A percentile compares a stretch with the other conserved stretches of the same genome.
These are phyloP conservation scores for Plasmodium adleri DNA, from an alignment of 169 alveolate species.

Conservation along the genomic window DNA sequence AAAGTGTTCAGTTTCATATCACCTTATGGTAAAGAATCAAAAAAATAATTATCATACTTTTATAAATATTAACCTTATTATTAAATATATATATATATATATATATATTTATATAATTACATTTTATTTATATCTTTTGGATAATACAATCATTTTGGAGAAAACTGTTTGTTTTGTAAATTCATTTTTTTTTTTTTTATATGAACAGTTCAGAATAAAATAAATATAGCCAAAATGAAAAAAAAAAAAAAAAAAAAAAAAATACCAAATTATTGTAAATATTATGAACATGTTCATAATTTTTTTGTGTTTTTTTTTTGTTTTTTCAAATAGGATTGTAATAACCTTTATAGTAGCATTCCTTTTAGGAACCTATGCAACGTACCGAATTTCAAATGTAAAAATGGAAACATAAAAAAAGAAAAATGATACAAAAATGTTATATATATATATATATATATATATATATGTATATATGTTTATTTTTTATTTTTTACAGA, in stretches of 20 bases:
- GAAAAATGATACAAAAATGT: background rate
- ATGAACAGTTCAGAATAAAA: too few species aligned
- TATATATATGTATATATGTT: background rate
- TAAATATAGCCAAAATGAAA: background rate
- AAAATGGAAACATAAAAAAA: slow-evolving; percentile 6
- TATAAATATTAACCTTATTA: too few species aligned
- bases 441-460: background rate
- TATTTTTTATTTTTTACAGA: slow-evolving; percentile 17
- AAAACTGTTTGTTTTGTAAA: too few species aligned
- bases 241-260: background rate
- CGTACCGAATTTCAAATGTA: slow-evolving; percentile 35
- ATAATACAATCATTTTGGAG: too few species aligned
- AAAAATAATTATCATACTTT: too few species aligned
- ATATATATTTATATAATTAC: background rate
- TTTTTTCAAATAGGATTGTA: slow-evolving; percentile 41
- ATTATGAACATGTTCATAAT: slow-evolving; percentile 6
- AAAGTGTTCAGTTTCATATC: slow-evolving; percentile 38
- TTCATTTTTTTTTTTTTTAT: too few species aligned
- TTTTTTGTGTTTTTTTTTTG: slow-evolving; percentile 1
- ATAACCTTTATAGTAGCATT: slow-evolving; percentile 30
- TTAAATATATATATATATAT: background rate
- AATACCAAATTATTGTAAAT: background rate
- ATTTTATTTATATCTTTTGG: background rate
- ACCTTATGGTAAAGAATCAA: slow-evolving; percentile 29
- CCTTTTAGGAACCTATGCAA: slow-evolving; percentile 52